Percentiles rank a stretch among this genome's conserved stretches.
Conservation (phyloP, 495 filamentous ascomycete genomes). For the Neurospora tetraspora region DNA sequence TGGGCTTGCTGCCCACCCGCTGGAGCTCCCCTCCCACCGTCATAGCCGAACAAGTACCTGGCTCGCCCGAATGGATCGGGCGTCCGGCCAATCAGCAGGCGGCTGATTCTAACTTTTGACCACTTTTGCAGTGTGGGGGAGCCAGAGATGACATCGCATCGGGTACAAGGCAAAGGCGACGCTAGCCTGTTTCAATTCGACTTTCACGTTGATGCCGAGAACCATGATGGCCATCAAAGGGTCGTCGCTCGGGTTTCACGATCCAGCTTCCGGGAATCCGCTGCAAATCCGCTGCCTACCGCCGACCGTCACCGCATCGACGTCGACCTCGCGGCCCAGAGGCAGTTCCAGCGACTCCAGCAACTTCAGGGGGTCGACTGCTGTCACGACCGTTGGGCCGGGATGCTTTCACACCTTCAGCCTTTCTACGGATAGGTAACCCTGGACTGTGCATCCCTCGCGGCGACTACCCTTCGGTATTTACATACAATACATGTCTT, state of each 20-base stretch:
- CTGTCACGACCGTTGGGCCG: not conserved
- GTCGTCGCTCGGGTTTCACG: not conserved
- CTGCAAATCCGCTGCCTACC: not conserved
- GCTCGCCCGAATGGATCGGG: slow-evolving; percentile 16
- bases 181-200: slow-evolving; percentile 13
- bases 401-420: not conserved
- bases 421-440: not conserved
- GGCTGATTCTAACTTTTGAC: slow-evolving; percentile 14
- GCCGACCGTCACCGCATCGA: not conserved
- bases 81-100: slow-evolving; percentile 14
- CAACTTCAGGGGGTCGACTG: not conserved
- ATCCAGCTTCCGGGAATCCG: not conserved
- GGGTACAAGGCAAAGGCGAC: slow-evolving; percentile 6
- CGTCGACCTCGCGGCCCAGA: not conserved
- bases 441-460: not conserved
- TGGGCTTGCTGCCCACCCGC: not conserved
- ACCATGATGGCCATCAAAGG: not conserved
- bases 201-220: not conserved
- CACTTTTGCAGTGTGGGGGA: slow-evolving; percentile 19
- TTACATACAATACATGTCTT: not conserved
- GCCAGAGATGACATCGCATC: slow-evolving; percentile 22
- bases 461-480: not conserved
- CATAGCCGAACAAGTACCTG: slow-evolving; percentile 25
- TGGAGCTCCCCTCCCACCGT: slow-evolving; percentile 22
- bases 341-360: not conserved